Base-by-base conservation (phyloP, 805 yeast genomes). In the Cyberlindnera meyerae region DNA sequence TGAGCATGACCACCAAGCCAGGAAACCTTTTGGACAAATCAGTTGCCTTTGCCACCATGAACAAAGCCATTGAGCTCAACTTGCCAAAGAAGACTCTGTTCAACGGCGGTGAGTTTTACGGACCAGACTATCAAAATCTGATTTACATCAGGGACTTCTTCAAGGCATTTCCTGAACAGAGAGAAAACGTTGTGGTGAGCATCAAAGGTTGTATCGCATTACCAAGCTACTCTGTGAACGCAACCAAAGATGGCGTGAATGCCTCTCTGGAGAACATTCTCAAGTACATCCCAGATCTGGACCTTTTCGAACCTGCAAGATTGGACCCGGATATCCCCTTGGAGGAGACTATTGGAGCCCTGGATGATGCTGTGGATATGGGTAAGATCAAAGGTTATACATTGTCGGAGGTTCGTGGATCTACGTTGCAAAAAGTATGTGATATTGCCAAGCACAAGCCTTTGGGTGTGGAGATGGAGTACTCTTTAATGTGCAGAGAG, bases 71-170 rank as follows among this genome's bases (percentile, higher is more conserved):
- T 16, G 63, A 65, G 15, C 24, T 51, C 9, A 49, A 57, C 24
- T 36, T 45, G 43, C 65, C 57, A 50, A 55, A 39, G 66, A 77
- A 40, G 63, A 73, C 56, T 11, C 70, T 80, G 41, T 61, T 82
- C 57, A 84, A 84, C 51, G 77, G 75, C 15, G 90, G 90, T 40
- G 90, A 80, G 49, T 83, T 85, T 51, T 86, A 86, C 50, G 93
- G 94, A 12, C 60, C 63, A 5, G 55, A 65, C 22, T 62, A 50
- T 30, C 59, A 62, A 39, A 83, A 82, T 51, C 62, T 86, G 61
- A 58, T 69, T 48, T 65, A 74, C 34, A 54, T 83, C 22, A 62
- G 69, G 29, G 70, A 65, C 5, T 85, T 80, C 51, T 73, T 82
- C 48, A 65, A 52, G 9, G 55, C 62, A 42, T 63, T 71, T 40